Conservation (phyloP, 306 rosid species). For the Cicer chorassanicum region DNA sequence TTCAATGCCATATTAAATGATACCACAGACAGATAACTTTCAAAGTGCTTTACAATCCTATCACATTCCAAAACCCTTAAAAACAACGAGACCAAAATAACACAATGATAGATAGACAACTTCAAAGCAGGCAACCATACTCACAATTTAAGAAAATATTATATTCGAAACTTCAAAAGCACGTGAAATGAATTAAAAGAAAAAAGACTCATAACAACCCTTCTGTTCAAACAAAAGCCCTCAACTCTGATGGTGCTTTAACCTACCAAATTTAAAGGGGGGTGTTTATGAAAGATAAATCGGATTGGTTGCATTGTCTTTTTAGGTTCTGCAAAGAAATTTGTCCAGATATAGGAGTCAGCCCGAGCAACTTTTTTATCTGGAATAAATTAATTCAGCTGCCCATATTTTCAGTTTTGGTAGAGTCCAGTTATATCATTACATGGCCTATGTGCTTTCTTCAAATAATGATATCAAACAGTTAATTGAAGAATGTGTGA, state of each 20-base stretch:
- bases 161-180: not conserved
- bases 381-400: not conserved
- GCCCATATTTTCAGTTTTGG: constrained; percentile 5
- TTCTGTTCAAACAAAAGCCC: not conserved
- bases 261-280: not conserved
- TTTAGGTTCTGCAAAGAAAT: not conserved
- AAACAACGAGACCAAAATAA: not conserved
- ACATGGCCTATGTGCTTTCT: not conserved
- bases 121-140: not conserved
- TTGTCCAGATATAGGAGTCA: not conserved
- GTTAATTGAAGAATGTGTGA: not conserved
- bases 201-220: not conserved
- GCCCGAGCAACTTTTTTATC: not conserved
- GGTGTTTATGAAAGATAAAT: not conserved
- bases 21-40: not conserved
- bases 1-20: not conserved
- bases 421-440: not conserved
- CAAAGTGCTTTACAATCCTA: constrained; percentile 8
- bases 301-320: not conserved
- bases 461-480: not conserved
- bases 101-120: not conserved
- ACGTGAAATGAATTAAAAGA: not conserved
- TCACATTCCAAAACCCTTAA: constrained; percentile 4
- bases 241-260: not conserved
- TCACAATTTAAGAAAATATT: not conserved